A percentile compares a stretch with the other conserved stretches of the same genome.
Conservation (phyloP, 2,329 filamentous ascomycete species). For the Periconia sp. region DNA sequence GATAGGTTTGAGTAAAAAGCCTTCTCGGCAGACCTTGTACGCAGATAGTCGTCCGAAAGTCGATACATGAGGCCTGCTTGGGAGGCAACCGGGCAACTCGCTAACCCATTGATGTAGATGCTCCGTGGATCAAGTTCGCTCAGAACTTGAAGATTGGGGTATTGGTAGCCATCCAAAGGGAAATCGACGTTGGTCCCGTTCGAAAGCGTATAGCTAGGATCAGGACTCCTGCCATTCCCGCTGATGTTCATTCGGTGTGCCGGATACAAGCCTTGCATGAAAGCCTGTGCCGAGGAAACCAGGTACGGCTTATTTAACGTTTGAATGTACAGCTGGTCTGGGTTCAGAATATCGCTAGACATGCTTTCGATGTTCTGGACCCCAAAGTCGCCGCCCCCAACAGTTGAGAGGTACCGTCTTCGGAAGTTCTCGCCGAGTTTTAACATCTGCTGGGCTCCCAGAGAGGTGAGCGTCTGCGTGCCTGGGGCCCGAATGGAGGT, state of each 20-base stretch:
- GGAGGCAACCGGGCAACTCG: slow-evolving; percentile 46
- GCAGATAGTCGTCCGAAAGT: slow-evolving; percentile 43
- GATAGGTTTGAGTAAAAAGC: slow-evolving; percentile 53
- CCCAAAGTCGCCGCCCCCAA: slow-evolving; percentile 21
- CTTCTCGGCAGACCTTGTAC: slow-evolving; percentile 39
- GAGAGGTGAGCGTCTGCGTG: slow-evolving; percentile 50
- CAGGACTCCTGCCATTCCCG: slow-evolving; percentile 15
- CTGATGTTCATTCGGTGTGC: slow-evolving; percentile 43
- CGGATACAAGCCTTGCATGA: slow-evolving; percentile 64
- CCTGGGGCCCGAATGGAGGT: slow-evolving; percentile 17
- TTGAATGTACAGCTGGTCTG: slow-evolving; percentile 51
- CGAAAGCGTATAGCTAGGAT: slow-evolving; percentile 47
- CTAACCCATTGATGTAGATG: slow-evolving; percentile 54
- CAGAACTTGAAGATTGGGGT: slow-evolving; percentile 52
- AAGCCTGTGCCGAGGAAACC: slow-evolving; percentile 59
- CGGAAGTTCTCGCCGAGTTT: slow-evolving; percentile 55
- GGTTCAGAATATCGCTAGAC: slow-evolving; percentile 47
- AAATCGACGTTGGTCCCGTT: slow-evolving; percentile 51
- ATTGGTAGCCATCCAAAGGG: slow-evolving; percentile 61
- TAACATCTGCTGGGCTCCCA: slow-evolving; percentile 59
- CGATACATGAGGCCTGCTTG: slow-evolving; percentile 45
- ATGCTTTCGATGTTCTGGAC: slow-evolving; percentile 42
- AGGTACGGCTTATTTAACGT: slow-evolving; percentile 52
- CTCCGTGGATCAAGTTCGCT: slow-evolving; percentile 52
- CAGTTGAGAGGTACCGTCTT: slow-evolving; percentile 52